These are phyloP conservation scores for Torulaspora delbrueckii DNA, from an alignment of 805 yeast genomes.

Conservation along the genomic window DNA sequence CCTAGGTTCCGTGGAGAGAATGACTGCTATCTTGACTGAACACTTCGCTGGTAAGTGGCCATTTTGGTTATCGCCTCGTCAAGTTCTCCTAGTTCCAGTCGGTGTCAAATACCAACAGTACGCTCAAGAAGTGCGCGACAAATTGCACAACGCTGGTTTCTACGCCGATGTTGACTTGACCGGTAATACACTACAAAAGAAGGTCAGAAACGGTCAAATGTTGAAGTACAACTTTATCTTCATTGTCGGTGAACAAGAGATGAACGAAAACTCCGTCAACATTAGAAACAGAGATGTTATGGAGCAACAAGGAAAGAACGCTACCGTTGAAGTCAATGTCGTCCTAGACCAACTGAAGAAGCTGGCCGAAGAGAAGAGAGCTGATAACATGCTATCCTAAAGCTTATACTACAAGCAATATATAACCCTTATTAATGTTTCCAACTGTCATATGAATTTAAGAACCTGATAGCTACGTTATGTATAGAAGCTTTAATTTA, in stretches of 20 bases:
- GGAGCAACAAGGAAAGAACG: slow-evolving; percentile 90
- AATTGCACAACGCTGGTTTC: slow-evolving; percentile 67
- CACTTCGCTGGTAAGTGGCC: slow-evolving; percentile 99
- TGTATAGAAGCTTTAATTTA: slow-evolving; percentile 1
- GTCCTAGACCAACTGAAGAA: slow-evolving; percentile 64
- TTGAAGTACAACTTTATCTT: slow-evolving; percentile 92
- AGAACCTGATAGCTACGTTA: background rate
- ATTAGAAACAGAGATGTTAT: slow-evolving; percentile 94
- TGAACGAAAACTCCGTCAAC: slow-evolving; percentile 72
- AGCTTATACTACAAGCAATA: background rate
- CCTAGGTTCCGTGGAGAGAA: slow-evolving; percentile 96
- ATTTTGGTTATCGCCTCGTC: slow-evolving; percentile 99
- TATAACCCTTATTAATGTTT: background rate
- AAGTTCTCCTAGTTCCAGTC: slow-evolving; percentile 91
- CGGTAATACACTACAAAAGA: slow-evolving; percentile 97
- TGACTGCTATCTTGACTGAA: slow-evolving; percentile 97
- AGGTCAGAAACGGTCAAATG: slow-evolving; percentile 94
- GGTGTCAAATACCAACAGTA: slow-evolving; percentile 90
- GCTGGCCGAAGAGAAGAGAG: slow-evolving; percentile 70
- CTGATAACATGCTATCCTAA: slow-evolving; percentile 50
- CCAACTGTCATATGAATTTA: background rate
- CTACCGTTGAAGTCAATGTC: slow-evolving; percentile 63
- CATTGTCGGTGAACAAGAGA: slow-evolving; percentile 95
- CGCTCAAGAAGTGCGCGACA: slow-evolving; percentile 74
- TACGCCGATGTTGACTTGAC: slow-evolving; percentile 89